Evolutionary conservation across 176 grass and related monocot genomes (phyloP).

Genomic region (Musa itinerans): DNA sequence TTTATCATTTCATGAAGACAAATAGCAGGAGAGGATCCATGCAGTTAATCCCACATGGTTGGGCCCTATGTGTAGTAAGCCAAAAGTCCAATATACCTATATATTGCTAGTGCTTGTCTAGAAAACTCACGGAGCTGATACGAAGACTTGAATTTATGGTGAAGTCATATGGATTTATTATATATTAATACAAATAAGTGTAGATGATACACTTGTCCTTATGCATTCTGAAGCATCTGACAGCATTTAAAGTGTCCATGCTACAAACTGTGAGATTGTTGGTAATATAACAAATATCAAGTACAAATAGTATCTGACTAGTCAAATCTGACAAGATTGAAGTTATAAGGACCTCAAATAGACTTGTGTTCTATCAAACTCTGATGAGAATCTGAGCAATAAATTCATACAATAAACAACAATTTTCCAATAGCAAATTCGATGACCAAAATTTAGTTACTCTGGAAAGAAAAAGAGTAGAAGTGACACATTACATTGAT

Average conservation of each 20-base stretch:
- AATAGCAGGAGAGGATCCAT: no score
- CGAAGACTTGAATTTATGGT: no score
- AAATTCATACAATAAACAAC: background rate
- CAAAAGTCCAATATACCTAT: background rate
- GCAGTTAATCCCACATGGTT: no score
- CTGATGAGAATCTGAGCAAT: background rate
- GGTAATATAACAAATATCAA: background rate
- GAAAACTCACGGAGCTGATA: no score
- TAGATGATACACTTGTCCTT: no score
- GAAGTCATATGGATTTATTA: no score
- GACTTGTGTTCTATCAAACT: background rate
- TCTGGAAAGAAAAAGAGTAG: background rate
- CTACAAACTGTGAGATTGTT: background rate
- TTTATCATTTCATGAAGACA: no score
- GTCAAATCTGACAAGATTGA: background rate
- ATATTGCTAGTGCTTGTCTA: no score
- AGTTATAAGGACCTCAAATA: background rate
- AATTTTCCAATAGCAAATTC: background rate
- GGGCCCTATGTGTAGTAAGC: no score
- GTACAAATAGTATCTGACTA: background rate
- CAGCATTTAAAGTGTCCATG: background rate
- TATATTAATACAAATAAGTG: no score
- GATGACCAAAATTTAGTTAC: slow-evolving; percentile 15
- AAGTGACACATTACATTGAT: slow-evolving; percentile 58
- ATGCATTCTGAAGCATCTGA: no score